phyloP scores from a whole-genome alignment of 2,329 filamentous ascomycete genomes.

The Lasiodiplodia citricola region DNA sequence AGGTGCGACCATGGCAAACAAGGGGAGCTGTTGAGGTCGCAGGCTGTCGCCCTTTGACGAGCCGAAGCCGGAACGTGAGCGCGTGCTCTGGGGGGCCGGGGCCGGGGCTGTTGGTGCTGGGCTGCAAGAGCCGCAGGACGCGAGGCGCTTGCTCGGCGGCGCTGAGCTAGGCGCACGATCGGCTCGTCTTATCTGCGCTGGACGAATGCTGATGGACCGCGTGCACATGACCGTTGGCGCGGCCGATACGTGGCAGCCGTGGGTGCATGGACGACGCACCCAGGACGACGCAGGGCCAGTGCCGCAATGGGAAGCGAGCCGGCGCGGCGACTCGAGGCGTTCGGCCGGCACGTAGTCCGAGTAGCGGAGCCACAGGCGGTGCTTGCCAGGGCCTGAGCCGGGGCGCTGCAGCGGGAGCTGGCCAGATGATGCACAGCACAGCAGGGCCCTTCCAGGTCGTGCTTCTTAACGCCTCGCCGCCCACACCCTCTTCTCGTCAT shows the following conservation, averaged over 20 bases:
- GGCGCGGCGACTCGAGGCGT: constrained; percentile 14
- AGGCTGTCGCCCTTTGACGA: constrained; percentile 2
- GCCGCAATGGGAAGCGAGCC: constrained; percentile 8
- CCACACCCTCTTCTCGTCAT: constrained; percentile 23
- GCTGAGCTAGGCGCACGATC: constrained; percentile 21
- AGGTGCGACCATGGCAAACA: constrained; percentile 16
- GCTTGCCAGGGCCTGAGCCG: constrained; percentile 16
- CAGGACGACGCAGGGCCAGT: neutral
- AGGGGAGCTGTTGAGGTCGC: neutral
- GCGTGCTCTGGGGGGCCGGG: constrained; percentile 10
- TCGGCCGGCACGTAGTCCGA: constrained; percentile 19
- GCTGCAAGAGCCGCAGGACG: constrained; percentile 26
- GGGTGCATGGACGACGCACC: constrained; percentile 5
- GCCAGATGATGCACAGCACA: constrained; percentile 23
- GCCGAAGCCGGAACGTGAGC: constrained; percentile 11
- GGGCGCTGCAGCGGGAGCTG: constrained; percentile 11
- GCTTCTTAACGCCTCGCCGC: constrained; percentile 19
- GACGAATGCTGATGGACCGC: constrained; percentile 6
- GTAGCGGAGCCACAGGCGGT: constrained; percentile 11
- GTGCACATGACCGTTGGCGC: constrained; percentile 10
- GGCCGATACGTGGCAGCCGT: constrained; percentile 20
- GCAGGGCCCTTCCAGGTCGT: constrained; percentile 14
- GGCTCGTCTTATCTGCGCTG: constrained; percentile 24
- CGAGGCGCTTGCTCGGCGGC: constrained; percentile 18
- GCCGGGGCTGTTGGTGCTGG: neutral